Evolutionary conservation across 345 rosid genomes (phyloP), one percentile per base, ranked within the genome.

Genomic region (Aquilaria malaccensis): DNA sequence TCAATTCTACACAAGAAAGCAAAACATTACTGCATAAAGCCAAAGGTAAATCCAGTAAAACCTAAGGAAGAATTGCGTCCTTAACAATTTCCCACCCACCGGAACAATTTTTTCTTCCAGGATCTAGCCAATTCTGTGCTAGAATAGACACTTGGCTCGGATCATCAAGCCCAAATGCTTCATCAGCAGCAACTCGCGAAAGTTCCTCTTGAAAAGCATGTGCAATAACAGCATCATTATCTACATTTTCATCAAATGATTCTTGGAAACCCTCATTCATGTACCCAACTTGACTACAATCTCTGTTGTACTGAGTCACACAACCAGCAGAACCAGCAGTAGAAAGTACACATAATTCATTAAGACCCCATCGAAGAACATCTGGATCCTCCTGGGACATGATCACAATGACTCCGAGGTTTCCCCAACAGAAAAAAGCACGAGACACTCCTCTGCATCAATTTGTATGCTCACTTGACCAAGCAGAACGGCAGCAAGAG

Each of bases 151-250:
- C 74, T 43, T 63, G 77, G 47, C 30, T 74, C n/a, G 66, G 43
- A 67, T 76, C 61, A 2, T 62, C 41, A 7, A 56, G 15, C 2
- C 80, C 89, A 0, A 80, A 81, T 60, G 83, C 77, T 72, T 83
- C 91, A 0, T 68, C 90, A 56, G 63, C 70, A 74, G 81, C 81
- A 43, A 86, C 66, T 64, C 63, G 83, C 30, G 97, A 84, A 57
- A 86, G 70, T 64, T 94, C 97, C 59, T 88, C 95, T 72, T 86
- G 95, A 46, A 85, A 76, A 70, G 81, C 79, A 72, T 60, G 78
- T 50, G 96, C 97, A 47, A 94, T 90, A 30, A 76, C 81, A 3
- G 81, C 90, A 83, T 94, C 97, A 67, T 78, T 81, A 70, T 88
- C 96, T 2, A 82, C 78, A 59, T 77, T 62, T 13, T 59, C 64